A percentile compares a stretch with the other conserved stretches of the same genome.
These are phyloP conservation scores for Penicillium sp. DNA, from an alignment of 2,329 filamentous ascomycete species.

Conservation along the genomic window DNA sequence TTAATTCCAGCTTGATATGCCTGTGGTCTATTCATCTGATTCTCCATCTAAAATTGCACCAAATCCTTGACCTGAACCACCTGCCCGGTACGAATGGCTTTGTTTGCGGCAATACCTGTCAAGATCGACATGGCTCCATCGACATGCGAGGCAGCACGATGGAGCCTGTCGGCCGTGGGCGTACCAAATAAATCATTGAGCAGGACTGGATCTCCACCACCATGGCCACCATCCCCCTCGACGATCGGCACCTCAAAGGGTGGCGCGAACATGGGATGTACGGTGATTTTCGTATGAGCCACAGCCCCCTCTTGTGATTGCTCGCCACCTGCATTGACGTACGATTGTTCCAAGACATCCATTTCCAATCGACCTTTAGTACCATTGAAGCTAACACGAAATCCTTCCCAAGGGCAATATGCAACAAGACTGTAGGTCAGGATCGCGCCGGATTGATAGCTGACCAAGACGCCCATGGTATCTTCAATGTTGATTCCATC, in stretches of 20 bases:
- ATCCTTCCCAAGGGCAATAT: constrained; percentile 59
- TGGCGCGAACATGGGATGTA: constrained; percentile 61
- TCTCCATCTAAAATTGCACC: constrained; percentile 12
- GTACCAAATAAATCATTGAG: constrained; percentile 63
- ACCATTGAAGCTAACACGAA: constrained; percentile 44
- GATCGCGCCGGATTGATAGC: constrained; percentile 60
- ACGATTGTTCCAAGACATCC: constrained; percentile 67
- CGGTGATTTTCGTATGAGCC: constrained; percentile 34
- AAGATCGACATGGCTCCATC: constrained; percentile 64
- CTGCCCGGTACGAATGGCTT: constrained; percentile 60
- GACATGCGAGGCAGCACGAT: constrained; percentile 61
- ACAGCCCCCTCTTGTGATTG: constrained; percentile 47
- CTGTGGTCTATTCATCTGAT: neutral
- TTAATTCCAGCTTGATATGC: no score
- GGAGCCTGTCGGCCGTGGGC: constrained; percentile 50
- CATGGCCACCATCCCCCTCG: constrained; percentile 59
- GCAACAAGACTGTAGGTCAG: constrained; percentile 61
- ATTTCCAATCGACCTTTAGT: constrained; percentile 63
- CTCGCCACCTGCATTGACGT: constrained; percentile 57
- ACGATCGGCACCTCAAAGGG: constrained; percentile 59
- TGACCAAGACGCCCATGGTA: constrained; percentile 64
- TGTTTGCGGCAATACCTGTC: constrained; percentile 63
- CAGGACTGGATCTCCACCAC: constrained; percentile 62
- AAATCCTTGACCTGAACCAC: constrained; percentile 60
- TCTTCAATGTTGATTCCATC: constrained; percentile 69